phyloP scores from a whole-genome alignment of 129 eudicot genomes.

The Tagetes patula region DNA sequence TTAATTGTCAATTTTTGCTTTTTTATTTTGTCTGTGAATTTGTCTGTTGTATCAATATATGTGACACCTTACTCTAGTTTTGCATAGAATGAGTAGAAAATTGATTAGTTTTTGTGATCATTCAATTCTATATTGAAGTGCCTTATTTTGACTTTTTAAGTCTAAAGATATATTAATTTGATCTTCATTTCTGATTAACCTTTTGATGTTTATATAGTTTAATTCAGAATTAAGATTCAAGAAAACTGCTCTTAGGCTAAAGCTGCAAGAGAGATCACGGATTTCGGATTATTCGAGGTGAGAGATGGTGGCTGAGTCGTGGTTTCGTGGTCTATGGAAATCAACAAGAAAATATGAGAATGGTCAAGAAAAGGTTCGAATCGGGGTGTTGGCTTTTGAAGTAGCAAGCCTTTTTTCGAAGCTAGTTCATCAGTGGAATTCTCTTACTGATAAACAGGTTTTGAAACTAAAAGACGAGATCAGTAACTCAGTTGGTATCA shows the following conservation, averaged over 20 bases:
- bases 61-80: too few species aligned
- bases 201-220: slow-evolving; percentile 16
- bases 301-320: slow-evolving; percentile 69
- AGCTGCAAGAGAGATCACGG: slow-evolving; percentile 32
- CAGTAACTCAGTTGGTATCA: slow-evolving; percentile 56
- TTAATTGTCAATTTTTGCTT: not conserved
- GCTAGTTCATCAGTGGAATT: slow-evolving; percentile 70
- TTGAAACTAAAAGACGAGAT: slow-evolving; percentile 61
- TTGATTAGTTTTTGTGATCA: not conserved
- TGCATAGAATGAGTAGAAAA: too few species aligned
- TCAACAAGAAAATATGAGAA: slow-evolving; percentile 47
- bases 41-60: too few species aligned
- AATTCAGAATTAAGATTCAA: slow-evolving; percentile 27
- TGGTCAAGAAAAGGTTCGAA: slow-evolving; percentile 39
- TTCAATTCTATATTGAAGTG: slow-evolving; percentile 7
- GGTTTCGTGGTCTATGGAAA: slow-evolving; percentile 75
- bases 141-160: slow-evolving; percentile 25
- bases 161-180: slow-evolving; percentile 9
- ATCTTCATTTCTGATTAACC: not conserved
- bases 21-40: not conserved
- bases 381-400: slow-evolving; percentile 78
- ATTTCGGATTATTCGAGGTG: slow-evolving; percentile 9
- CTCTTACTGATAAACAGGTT: slow-evolving; percentile 64
- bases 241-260: slow-evolving; percentile 2
- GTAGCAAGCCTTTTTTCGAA: slow-evolving; percentile 75